Base-by-base conservation (phyloP, 192 early-diverging fungal genomes). In the Podila clonocystis region DNA sequence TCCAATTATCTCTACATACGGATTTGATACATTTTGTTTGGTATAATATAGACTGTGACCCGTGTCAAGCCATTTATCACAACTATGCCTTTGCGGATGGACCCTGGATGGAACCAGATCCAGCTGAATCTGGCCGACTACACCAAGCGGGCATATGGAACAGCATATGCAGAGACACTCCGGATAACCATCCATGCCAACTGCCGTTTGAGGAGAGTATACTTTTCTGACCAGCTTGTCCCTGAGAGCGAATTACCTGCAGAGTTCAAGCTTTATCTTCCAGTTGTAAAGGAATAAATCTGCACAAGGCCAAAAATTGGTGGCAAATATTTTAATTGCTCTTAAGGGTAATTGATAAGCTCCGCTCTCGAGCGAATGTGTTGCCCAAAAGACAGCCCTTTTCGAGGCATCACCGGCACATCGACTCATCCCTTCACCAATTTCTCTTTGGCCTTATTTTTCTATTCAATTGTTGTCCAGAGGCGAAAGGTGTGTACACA, bases 61-160 rank as follows among this genome's bases (percentile, higher is more conserved):
- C 85, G 93, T 26, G 93, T 95, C 61, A 94, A 95, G 62, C 94
- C 95, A 5, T 93, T 90, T 41, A 94, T 99, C 65, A 92, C 93
- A 45, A 94, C 94, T 2, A 93, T 99, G 95, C 97, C 96, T 3
- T 87, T 99, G 89, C 90, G 94, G 9, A 83, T 99, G 50, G 97
- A 99, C 70, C 88, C 93, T 67, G 96, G 96, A 11, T 99, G 97
- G 97, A 99, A 99, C 79, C 94, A 99, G 78, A 90, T 99, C 68
- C 92, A 93, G 63, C 89, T 99, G 74, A 94, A 99, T 72, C 73
- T 99, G 68, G 91, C 89, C 2, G 94, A 96, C 70, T 95, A 94
- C 82, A 94, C 94, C 6, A 85, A 91, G 48, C 88, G 93, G n/a
- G 91, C 92, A 1, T 99, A 97, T 79, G 96, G 95, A 30, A 95